Base-by-base conservation (phyloP, 2,329 filamentous ascomycete genomes). In the Cadophora malorum region DNA sequence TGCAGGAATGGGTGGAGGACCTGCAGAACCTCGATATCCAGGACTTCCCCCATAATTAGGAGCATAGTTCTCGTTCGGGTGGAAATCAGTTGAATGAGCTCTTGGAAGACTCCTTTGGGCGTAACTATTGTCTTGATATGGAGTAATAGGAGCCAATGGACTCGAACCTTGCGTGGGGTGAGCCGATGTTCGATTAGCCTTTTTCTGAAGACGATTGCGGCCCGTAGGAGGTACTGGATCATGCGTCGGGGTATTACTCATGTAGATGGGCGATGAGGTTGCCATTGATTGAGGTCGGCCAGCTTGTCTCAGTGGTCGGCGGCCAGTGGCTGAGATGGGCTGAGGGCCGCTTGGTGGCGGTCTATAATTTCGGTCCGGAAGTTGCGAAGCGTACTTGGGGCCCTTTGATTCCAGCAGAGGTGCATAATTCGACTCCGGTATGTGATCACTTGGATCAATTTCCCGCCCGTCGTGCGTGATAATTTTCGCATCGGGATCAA, bases 391-490 rank as follows among this genome's bases (percentile, higher is more conserved):
- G 53, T 81, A 80, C 56, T 79, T 79, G 8, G 75, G 72, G n/a
- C 80, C 81, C 75, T 89, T 90, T 25, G 85, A 84, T 62, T 77
- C 75, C 6, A 73, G 72, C 1, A 78, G 70, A 21, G 76, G 76
- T 4, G 76, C 76, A 67, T 76, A 78, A 63, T 77, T 77, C 2
- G 75, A 75, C 76, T 93, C 86, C 0, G 92, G 92, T 16, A 94
- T 83, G 76, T 94, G 91, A 78, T 95, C 92, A 0, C 91, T 93
- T 0, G 92, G 92, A 75, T 95, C 92, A 65, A 95, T 86, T 74
- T 93, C 90, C 65, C 90, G 85, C 7, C 92, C 92, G 76, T 93
- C 91, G 70, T 91, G 85, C 0, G 88, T 91, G 64, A 94, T 88
- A 69, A 94, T 93, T 75, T 92, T 92, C 9, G 87, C 89, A 63